phyloP scores from a whole-genome alignment of 345 rosid species.

The Brassica nigra region DNA sequence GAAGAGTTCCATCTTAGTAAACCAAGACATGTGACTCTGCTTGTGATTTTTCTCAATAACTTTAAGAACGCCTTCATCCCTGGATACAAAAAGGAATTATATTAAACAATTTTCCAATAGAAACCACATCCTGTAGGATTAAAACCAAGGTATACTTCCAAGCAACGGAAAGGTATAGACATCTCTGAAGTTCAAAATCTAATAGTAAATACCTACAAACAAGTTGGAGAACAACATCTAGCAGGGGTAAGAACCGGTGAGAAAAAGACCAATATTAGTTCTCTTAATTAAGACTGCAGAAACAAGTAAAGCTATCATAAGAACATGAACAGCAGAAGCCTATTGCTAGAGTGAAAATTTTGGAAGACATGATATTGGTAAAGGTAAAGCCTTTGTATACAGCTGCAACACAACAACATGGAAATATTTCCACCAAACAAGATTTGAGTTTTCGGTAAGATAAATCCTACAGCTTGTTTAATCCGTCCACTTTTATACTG shows the following conservation, averaged over 20 bases:
- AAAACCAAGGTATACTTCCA: background rate
- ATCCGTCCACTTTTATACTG: too few relatives aligned
- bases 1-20: conserved; percentile 96
- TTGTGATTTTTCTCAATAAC: conserved; percentile 74
- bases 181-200: conserved; percentile 40
- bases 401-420: too few relatives aligned
- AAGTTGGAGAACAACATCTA: background rate
- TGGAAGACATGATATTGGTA: too few relatives aligned
- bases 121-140: background rate
- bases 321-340: too few relatives aligned
- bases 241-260: background rate
- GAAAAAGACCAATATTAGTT: background rate
- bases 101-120: background rate
- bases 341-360: too few relatives aligned
- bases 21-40: conserved; percentile 91
- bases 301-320: too few relatives aligned
- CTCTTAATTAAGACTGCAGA: background rate
- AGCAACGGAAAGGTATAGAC: background rate
- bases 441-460: too few relatives aligned
- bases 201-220: background rate
- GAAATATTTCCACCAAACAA: too few relatives aligned
- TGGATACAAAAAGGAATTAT: conserved; percentile 12
- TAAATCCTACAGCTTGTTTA: too few relatives aligned
- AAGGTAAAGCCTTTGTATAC: too few relatives aligned
- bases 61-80: conserved; percentile 86